phyloP scores from a whole-genome alignment of 139 green algal species.

The Haematococcus lacustris region DNA sequence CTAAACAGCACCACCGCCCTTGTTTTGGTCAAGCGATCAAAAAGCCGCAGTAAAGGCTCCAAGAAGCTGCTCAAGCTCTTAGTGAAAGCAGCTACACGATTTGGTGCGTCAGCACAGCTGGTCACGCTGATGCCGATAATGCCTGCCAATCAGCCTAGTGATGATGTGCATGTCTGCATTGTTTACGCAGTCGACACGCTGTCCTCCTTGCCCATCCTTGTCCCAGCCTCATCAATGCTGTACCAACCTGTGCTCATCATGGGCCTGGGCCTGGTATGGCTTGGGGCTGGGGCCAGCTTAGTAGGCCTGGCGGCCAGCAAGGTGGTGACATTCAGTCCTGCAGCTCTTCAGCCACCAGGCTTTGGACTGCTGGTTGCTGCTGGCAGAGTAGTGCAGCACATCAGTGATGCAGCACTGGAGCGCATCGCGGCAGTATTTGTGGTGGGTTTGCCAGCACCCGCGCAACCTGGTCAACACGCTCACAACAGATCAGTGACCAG shows the following conservation, averaged over 20 bases:
- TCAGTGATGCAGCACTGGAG: constrained; percentile 1
- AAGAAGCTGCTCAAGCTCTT: constrained; percentile 5
- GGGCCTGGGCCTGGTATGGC: not conserved
- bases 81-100: not conserved
- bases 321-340: not conserved
- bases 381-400: not conserved
- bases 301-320: not conserved
- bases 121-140: not conserved
- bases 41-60: not conserved
- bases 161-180: not conserved
- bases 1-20: not conserved
- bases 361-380: constrained; percentile 1
- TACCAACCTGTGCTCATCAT: not conserved
- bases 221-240: too few relatives aligned
- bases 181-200: not conserved
- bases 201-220: not conserved
- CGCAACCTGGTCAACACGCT: not conserved
- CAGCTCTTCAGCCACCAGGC: not conserved
- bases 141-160: not conserved
- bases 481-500: not conserved
- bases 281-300: not conserved
- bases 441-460: not conserved
- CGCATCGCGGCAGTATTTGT: not conserved
- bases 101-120: not conserved
- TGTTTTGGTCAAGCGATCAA: not conserved